Evolutionary conservation across 2,329 filamentous ascomycete genomes (phyloP), one percentile per base, ranked within the genome.

Genomic region (Dothistroma pini): DNA sequence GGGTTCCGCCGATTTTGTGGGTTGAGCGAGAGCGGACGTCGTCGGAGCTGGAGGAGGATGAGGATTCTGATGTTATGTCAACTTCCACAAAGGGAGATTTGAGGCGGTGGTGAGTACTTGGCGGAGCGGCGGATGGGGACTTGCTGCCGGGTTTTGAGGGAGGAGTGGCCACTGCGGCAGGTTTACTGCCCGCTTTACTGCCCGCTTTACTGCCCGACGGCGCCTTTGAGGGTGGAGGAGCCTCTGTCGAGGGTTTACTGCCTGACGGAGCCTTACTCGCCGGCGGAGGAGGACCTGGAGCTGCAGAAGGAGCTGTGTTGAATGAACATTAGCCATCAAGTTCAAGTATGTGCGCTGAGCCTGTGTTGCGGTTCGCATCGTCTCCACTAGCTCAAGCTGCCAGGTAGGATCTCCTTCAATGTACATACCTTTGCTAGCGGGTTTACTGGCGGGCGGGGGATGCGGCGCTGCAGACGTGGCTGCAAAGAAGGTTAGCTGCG

Each of bases 51-150:
- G 64, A 57, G 63, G 59, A 69, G n/a, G 57, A 67, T 22, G 71
- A 72, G 58, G 58, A 59, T 54, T 58, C 58, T 44, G 52, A 54
- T 66, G 61, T 60, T 6, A 72, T 69, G 29, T 73, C 74, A 50
- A 80, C 79, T 66, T 80, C 76, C 56, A 80, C 78, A 56, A 78
- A 79, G 64, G 79, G 77, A 61, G 71, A 68, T 63, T 68, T 62
- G 55, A n/a, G 57, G 58, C 58, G 60, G 63, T 58, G 35, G 34
- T 8, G 16, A 41, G 41, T 34, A 55, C 57, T 67, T 19, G 54
- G 55, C 25, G 58, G 52, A 12, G 61, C 55, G 22, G 51, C 60
- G 2, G 54, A 54, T 8, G 60, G 60, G 63, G 29, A 68, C 67
- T 48, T 71, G 64, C 53, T 72, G 62, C 53, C 73, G 63, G 66